phyloP scores from a whole-genome alignment of 176 grass and related monocot species.

The Lolium rigidum region DNA sequence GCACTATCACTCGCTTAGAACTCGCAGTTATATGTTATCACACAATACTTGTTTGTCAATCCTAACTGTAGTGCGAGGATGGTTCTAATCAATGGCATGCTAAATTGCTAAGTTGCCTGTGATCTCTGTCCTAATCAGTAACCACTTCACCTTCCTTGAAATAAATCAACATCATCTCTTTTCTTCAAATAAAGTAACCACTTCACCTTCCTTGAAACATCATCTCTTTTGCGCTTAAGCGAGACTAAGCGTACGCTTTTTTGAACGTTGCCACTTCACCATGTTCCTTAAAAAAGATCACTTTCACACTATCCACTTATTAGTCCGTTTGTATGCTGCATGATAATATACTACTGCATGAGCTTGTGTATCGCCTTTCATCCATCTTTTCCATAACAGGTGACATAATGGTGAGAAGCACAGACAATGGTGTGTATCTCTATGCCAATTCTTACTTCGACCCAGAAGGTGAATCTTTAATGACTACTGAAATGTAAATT shows the following conservation, averaged over 20 bases:
- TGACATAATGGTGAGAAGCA: conserved; percentile 4
- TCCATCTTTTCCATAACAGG: neutral
- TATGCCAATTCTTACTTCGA: neutral
- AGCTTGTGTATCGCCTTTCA: neutral
- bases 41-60: neutral
- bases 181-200: neutral
- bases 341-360: neutral
- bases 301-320: neutral
- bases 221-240: too few relatives aligned
- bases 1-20: neutral
- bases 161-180: neutral
- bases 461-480: conserved; percentile 21
- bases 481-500: conserved; percentile 4
- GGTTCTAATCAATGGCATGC: neutral
- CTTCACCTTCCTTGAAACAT: conserved; percentile 1
- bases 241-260: too few relatives aligned
- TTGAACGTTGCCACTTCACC: too few relatives aligned
- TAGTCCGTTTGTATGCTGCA: neutral
- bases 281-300: neutral
- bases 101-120: neutral
- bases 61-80: neutral
- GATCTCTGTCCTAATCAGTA: neutral
- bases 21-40: neutral
- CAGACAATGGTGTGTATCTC: neutral
- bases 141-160: neutral